phyloP scores from a whole-genome alignment of 164 flowering plant species.

The Magnolia changhungtana region DNA sequence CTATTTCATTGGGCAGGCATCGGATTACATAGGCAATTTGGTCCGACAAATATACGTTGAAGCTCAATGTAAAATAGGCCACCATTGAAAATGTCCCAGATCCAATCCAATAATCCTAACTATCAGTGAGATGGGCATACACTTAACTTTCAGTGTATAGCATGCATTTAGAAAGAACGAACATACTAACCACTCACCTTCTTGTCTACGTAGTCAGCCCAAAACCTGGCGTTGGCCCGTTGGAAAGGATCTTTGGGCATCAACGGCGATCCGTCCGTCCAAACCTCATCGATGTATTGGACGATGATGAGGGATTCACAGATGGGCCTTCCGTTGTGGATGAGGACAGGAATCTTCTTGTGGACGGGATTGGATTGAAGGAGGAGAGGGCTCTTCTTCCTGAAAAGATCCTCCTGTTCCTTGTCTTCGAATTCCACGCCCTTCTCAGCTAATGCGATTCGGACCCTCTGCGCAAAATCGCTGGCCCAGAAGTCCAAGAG shows the following conservation, averaged over 20 bases:
- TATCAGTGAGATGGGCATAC: too few species aligned
- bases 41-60: too few species aligned
- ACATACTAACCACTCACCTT: slow-evolving; percentile 4
- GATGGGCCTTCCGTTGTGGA: slow-evolving; percentile 18
- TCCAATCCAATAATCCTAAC: too few species aligned
- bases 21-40: too few species aligned
- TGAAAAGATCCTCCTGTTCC: neutral
- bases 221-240: slow-evolving; percentile 15
- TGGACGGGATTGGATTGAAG: slow-evolving; percentile 1
- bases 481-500: slow-evolving; percentile 6
- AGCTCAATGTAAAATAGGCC: too few species aligned
- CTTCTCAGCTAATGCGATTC: slow-evolving; percentile 10
- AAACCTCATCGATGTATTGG: slow-evolving; percentile 13
- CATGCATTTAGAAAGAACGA: neutral
- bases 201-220: slow-evolving; percentile 14
- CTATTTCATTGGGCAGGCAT: too few species aligned
- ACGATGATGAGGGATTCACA: slow-evolving; percentile 24
- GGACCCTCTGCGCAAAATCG: neutral
- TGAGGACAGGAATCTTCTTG: slow-evolving; percentile 13
- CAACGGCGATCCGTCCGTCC: neutral
- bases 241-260: slow-evolving; percentile 16
- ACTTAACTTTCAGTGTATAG: neutral
- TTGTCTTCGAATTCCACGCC: neutral
- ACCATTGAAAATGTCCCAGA: too few species aligned
- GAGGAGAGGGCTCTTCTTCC: slow-evolving; percentile 10